Evolutionary conservation across 495 filamentous ascomycete species (phyloP).

Genomic region (Hypoxylon lienhwacheense): DNA sequence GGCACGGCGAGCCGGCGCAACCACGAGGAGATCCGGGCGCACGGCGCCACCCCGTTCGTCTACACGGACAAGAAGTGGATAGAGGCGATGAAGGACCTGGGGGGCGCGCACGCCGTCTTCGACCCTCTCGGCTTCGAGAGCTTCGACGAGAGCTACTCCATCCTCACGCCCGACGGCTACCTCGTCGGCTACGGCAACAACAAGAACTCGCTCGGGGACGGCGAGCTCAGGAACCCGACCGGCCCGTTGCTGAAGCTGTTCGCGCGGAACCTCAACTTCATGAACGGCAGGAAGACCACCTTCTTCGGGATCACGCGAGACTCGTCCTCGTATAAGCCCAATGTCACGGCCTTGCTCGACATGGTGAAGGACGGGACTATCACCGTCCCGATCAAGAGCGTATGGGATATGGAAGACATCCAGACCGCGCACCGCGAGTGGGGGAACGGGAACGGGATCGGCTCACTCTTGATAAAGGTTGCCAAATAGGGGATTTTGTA

Average conservation of each 20-base stretch:
- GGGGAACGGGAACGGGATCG: slow-evolving; percentile 41
- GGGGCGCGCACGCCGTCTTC: slow-evolving; percentile 48
- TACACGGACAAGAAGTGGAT: slow-evolving; percentile 53
- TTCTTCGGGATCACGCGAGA: slow-evolving; percentile 46
- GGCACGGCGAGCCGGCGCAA: slow-evolving; percentile 47
- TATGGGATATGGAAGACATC: slow-evolving; percentile 47
- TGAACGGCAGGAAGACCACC: slow-evolving; percentile 34
- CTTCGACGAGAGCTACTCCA: slow-evolving; percentile 49
- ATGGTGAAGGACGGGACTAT: slow-evolving; percentile 43
- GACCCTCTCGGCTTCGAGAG: slow-evolving; percentile 50
- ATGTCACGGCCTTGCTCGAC: slow-evolving; percentile 37
- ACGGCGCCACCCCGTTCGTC: slow-evolving; percentile 42
- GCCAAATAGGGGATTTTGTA: slow-evolving; percentile 5
- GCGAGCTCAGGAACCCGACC: slow-evolving; percentile 14
- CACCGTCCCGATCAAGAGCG: slow-evolving; percentile 44
- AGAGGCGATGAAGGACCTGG: slow-evolving; percentile 41
- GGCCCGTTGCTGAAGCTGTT: slow-evolving; percentile 33
- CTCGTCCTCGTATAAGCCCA: slow-evolving; percentile 35
- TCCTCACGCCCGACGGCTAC: slow-evolving; percentile 32
- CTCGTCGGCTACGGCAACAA: slow-evolving; percentile 39
- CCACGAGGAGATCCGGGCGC: slow-evolving; percentile 37
- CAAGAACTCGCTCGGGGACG: slow-evolving; percentile 18
- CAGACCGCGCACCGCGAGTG: slow-evolving; percentile 46
- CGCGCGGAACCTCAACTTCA: slow-evolving; percentile 27
- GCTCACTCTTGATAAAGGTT: slow-evolving; percentile 42